These are phyloP conservation scores for Myrmaecium sp. DNA, from an alignment of 2,329 filamentous ascomycete species.

Conservation along the genomic window DNA sequence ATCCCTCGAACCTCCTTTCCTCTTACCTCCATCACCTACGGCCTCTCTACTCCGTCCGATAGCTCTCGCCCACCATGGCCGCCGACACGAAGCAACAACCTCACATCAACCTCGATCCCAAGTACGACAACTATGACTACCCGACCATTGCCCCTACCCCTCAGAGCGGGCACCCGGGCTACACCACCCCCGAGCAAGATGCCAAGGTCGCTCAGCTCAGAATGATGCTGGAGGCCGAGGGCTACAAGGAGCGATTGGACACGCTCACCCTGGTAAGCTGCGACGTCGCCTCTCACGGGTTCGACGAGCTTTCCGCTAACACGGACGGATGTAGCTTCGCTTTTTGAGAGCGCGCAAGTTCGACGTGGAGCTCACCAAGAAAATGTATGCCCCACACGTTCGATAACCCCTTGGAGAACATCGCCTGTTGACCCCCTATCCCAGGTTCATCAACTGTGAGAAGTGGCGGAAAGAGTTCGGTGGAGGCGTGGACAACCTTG, in stretches of 20 bases:
- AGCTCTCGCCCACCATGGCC: constrained; percentile 13
- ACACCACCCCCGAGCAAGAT: constrained; percentile 75
- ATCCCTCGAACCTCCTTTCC: no score
- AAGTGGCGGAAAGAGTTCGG: constrained; percentile 79
- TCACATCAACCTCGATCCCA: constrained; percentile 49
- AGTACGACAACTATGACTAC: constrained; percentile 94
- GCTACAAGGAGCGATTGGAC: constrained; percentile 71
- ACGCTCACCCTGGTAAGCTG: constrained; percentile 67
- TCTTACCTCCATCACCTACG: no score
- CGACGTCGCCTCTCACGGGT: not conserved
- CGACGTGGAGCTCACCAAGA: constrained; percentile 64
- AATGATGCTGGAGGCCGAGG: constrained; percentile 64
- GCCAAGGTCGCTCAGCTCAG: constrained; percentile 78
- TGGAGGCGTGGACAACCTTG: constrained; percentile 55
- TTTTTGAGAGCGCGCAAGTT: constrained; percentile 94
- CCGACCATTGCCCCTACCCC: constrained; percentile 58
- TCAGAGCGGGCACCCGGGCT: constrained; percentile 67
- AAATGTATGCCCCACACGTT: constrained; percentile 51
- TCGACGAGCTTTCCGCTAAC: constrained; percentile 6
- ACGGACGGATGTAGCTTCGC: constrained; percentile 42
- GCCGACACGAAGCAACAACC: constrained; percentile 6
- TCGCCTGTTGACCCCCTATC: constrained; percentile 1
- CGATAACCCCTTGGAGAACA: not conserved
- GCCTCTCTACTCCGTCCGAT: not conserved
- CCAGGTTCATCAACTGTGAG: constrained; percentile 79